phyloP scores from a whole-genome alignment of 2,329 filamentous ascomycete species.

The Chrysosphaeria jannelii region DNA sequence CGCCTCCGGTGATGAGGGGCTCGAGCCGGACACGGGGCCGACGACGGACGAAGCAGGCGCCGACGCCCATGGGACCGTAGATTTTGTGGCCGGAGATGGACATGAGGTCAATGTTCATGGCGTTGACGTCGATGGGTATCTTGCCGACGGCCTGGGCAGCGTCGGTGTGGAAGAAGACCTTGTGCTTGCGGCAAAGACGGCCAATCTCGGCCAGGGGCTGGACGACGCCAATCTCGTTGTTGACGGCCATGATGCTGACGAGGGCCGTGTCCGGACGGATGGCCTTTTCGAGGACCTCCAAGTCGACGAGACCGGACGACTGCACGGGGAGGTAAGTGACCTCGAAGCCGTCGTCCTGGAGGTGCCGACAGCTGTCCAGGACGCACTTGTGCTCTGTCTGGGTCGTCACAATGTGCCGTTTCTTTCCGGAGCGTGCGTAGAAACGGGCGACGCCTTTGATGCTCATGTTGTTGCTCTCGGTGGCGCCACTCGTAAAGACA shows the following conservation, averaged over 20 bases:
- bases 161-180: constrained; percentile 95
- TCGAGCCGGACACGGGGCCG: constrained; percentile 81
- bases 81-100: constrained; percentile 98
- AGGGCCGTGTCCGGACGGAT: constrained; percentile 75
- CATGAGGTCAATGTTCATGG: constrained; percentile 96
- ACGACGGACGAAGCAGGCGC: constrained; percentile 82
- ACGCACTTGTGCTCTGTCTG: constrained; percentile 99
- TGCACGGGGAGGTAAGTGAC: constrained; percentile 90
- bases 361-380: constrained; percentile 80
- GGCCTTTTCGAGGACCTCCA: constrained; percentile 61
- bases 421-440: constrained; percentile 77
- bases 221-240: constrained; percentile 99
- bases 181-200: constrained; percentile 64
- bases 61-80: constrained; percentile 90
- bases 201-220: constrained; percentile 87
- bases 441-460: constrained; percentile 95
- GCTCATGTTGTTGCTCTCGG: constrained; percentile 98
- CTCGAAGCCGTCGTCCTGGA: constrained; percentile 89
- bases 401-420: constrained; percentile 91
- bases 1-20: constrained; percentile 84
- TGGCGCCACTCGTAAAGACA: constrained; percentile 92
- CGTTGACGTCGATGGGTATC: constrained; percentile 86
- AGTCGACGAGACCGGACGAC: constrained; percentile 53
- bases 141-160: constrained; percentile 95
- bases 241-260: constrained; percentile 95